Evolutionary conservation across 2,329 filamentous ascomycete species (phyloP), one percentile per base, ranked within the genome.

Genomic region (Diaporthe sp.): DNA sequence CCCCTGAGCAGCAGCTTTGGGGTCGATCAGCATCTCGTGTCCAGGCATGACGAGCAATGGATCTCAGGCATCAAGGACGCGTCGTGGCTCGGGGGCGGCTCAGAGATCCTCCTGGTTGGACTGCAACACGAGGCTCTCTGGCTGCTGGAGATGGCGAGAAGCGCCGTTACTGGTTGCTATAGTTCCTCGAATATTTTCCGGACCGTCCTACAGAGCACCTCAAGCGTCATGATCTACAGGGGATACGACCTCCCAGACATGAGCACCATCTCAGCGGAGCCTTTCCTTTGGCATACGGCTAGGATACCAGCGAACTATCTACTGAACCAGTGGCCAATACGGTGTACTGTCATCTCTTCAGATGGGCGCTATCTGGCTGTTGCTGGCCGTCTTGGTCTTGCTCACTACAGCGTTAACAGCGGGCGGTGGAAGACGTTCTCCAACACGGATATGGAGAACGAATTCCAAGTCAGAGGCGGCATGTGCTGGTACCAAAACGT

Each of bases 401-500:
- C 96, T 13, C 97, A 99, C 83, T 99, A 99, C 84, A 98, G 97
- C 81, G 92, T 98, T 77, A 94, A 94, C 79, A 98, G 96, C 81
- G 95, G 96, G 39, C 91, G 97, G 75, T 99, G 97, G 97, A 98
- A 98, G 82, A 97, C 94, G 0, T 99, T 99, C 82, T 90, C 93
- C 67, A 95, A 96, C 79, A 90, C 92, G 37, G 91, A 90, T 42
- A 90, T 93, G 81, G 97, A 98, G 83, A 95, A 96, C 79, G 95
- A 96, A 77, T 99, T 99, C 82, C 92, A 95, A 34, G 95, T 99
- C 19, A 90, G 96, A 77, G 97, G 97, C 67, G 97, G 97, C 9
- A 98, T 99, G 96, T 98, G 96, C 82, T 99, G 97, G 97, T 96
- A 98, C 82, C 95, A 98, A 79, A 96, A 99, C 84, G 94, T 98